phyloP scores from a whole-genome alignment of 1,284 basidiomycete species.

The Amylostereum chailletii region DNA sequence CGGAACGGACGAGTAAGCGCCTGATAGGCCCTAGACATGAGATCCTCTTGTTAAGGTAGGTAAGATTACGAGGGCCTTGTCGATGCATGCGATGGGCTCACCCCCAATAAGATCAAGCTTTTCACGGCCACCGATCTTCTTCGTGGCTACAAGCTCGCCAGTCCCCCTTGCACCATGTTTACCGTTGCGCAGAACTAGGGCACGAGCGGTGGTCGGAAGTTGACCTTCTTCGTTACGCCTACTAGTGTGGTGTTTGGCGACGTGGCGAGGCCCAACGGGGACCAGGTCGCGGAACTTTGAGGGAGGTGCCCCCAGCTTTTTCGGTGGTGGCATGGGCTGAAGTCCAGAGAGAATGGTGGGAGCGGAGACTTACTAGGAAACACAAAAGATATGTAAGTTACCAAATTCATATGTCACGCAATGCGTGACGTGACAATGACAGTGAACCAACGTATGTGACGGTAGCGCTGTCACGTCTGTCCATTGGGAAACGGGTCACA shows the following conservation, averaged over 20 bases:
- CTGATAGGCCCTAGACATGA: slow-evolving; percentile 37
- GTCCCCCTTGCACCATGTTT: slow-evolving; percentile 63
- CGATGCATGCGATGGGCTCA: slow-evolving; percentile 19
- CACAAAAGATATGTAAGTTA: no score
- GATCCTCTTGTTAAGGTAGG: slow-evolving; percentile 44
- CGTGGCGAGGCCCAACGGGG: slow-evolving; percentile 40
- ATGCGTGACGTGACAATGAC: no score
- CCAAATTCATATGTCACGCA: no score
- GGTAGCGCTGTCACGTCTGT: no score
- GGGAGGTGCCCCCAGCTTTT: slow-evolving; percentile 16
- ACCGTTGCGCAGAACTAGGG: slow-evolving; percentile 65
- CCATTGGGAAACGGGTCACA: no score
- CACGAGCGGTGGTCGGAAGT: slow-evolving; percentile 57
- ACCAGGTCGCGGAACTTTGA: slow-evolving; percentile 40
- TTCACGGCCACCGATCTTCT: slow-evolving; percentile 61
- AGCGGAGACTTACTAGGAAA: no score
- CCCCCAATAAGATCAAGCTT: slow-evolving; percentile 71
- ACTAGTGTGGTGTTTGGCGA: slow-evolving; percentile 26
- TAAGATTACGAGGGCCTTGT: background rate
- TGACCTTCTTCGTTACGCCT: slow-evolving; percentile 37
- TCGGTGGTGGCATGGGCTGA: slow-evolving; percentile 13
- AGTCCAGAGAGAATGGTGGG: no score
- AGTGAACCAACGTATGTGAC: no score
- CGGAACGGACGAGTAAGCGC: slow-evolving; percentile 57
- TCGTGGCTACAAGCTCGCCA: slow-evolving; percentile 50